Evolutionary conservation across 2,329 filamentous ascomycete species (phyloP).

Genomic region (Periconia macrospinosa): DNA sequence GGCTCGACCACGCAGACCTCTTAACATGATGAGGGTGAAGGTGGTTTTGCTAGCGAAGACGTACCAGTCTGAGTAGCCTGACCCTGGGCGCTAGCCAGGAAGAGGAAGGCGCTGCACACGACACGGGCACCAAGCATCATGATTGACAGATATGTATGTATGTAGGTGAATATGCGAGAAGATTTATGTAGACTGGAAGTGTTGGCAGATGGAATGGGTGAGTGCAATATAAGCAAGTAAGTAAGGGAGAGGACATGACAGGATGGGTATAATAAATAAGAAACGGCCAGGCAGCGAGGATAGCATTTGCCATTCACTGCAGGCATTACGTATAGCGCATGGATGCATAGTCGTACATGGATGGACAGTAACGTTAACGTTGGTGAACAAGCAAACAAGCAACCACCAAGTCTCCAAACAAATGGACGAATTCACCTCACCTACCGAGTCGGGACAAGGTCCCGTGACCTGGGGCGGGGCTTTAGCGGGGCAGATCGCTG

Average conservation of each 20-base stretch:
- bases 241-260: neutral
- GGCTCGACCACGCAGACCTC: constrained; percentile 30
- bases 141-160: constrained; percentile 2
- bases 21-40: constrained; percentile 19
- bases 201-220: neutral
- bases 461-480: neutral
- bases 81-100: constrained; percentile 30
- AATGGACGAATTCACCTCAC: neutral
- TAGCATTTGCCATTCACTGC: no score
- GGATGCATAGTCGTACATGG: no score
- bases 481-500: constrained; percentile 16
- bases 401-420: neutral
- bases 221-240: neutral
- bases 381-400: no score
- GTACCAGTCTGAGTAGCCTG: constrained; percentile 32
- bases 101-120: constrained; percentile 19
- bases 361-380: no score
- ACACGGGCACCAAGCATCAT: constrained; percentile 22
- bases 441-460: neutral
- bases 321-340: neutral
- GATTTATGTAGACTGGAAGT: neutral
- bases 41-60: constrained; percentile 19
- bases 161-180: neutral
- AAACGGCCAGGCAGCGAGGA: neutral
- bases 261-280: neutral